Base-by-base conservation (phyloP, 2,329 filamentous ascomycete species). In the Cladosporium sp. region DNA sequence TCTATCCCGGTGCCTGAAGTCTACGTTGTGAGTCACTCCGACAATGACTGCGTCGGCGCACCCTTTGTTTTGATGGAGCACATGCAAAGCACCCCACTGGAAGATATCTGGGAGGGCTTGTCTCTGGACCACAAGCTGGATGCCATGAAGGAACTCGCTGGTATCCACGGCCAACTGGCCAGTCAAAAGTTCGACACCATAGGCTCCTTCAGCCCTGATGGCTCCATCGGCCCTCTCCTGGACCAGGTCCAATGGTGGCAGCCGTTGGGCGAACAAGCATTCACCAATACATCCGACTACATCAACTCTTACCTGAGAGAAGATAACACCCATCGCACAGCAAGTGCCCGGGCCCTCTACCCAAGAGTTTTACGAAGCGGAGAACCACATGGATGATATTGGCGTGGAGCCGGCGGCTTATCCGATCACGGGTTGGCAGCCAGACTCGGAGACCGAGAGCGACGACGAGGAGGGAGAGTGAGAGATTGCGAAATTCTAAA, bases 41-140 rank as follows among this genome's bases (percentile, higher is more conserved):
- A 43, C 14, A 43, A 68, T 14, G 46, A 69, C 39, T 56, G 58
- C 0, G 67, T 68, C 13, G 66, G 67, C n/a, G 59, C 63, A 7
- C 13, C 68, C 1, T 68, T 67, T 30, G 58, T 66, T n/a, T 49
- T 69, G 4, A 67, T 69, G 66, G 65, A 70, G 48, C 36, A 53
- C 1, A 23, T 71, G n/a, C n/a, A n/a, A n/a, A n/a, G n/a, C n/a
- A n/a, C n/a, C n/a, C n/a, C n/a, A n/a, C n/a, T n/a, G n/a, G n/a
- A n/a, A n/a, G n/a, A n/a, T n/a, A n/a, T n/a, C n/a, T n/a, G n/a
- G n/a, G n/a, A n/a, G n/a, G n/a, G n/a, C n/a, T n/a, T n/a, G n/a
- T n/a, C n/a, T n/a, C n/a, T n/a, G n/a, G n/a, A n/a, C n/a, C n/a
- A n/a, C n/a, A n/a, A n/a, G n/a, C n/a, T n/a, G n/a, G n/a, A n/a